Evolutionary conservation across 164 flowering plant species (phyloP).

Genomic region (Magnolia sinica): DNA sequence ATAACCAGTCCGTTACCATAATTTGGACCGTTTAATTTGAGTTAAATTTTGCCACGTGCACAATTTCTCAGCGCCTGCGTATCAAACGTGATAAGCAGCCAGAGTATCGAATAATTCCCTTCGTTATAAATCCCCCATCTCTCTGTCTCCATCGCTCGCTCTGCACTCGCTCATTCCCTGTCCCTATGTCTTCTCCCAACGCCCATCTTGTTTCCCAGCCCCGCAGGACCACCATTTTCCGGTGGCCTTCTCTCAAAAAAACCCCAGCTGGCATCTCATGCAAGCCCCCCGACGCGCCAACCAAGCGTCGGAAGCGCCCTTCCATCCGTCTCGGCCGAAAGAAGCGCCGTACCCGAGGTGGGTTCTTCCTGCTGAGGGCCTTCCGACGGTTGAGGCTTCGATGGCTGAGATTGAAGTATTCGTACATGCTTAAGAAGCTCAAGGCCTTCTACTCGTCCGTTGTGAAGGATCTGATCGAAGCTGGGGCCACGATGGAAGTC

Average conservation of each 20-base stretch:
- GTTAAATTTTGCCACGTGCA: no score
- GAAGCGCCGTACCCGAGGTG: constrained; percentile 18
- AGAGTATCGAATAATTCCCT: no score
- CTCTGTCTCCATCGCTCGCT: not conserved
- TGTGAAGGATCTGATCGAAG: constrained; percentile 42
- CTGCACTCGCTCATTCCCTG: not conserved
- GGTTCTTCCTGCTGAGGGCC: constrained; percentile 14
- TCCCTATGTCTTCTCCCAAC: constrained; percentile 19
- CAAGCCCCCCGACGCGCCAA: not conserved
- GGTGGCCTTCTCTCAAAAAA: constrained; percentile 17
- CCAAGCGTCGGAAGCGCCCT: constrained; percentile 28
- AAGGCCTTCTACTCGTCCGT: constrained; percentile 32
- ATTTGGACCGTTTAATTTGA: no score
- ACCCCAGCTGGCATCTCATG: not conserved
- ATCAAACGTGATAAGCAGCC: no score
- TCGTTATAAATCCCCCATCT: no score
- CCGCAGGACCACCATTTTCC: constrained; percentile 10
- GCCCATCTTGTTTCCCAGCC: not conserved
- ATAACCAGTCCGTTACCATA: no score
- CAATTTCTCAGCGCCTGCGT: no score
- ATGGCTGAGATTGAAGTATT: constrained; percentile 41
- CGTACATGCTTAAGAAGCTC: constrained; percentile 41
- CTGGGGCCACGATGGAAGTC: constrained; percentile 35
- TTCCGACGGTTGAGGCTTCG: constrained; percentile 27
- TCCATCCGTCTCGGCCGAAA: constrained; percentile 42